These are phyloP conservation scores for Phytophthora macrochlamydospora DNA, from an alignment of 352 stramenopile species.

Conservation along the genomic window DNA sequence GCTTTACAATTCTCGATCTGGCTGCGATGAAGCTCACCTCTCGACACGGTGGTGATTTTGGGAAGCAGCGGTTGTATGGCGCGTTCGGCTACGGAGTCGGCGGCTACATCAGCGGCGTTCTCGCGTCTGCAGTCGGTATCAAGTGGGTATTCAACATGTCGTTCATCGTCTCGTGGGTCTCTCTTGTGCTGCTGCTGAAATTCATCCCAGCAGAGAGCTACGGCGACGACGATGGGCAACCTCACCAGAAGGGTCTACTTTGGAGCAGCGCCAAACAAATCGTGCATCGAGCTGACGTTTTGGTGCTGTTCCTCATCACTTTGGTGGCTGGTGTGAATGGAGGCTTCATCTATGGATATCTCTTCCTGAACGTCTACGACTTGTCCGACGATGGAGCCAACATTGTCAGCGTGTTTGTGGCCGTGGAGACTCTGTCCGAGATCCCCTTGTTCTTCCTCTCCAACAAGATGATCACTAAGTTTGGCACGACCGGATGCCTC, in stretches of 20 bases:
- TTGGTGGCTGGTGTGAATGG: conserved; percentile 56
- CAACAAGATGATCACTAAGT: conserved; percentile 46
- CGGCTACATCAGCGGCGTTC: conserved; percentile 48
- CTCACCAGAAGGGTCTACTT: conserved; percentile 22
- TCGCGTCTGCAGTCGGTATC: conserved; percentile 47
- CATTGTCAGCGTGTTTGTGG: conserved; percentile 60
- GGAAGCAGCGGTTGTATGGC: conserved; percentile 62
- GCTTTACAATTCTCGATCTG: conserved; percentile 53
- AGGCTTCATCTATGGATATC: conserved; percentile 58
- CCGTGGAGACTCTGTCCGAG: conserved; percentile 61
- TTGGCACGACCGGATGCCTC: conserved; percentile 50
- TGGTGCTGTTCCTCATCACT: conserved; percentile 50
- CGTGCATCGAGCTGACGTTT: conserved; percentile 25
- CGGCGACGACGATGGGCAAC: conserved; percentile 13
- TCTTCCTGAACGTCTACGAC: conserved; percentile 63
- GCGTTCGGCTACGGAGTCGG: conserved; percentile 55
- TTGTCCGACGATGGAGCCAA: conserved; percentile 42
- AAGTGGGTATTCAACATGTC: conserved; percentile 56
- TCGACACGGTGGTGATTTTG: conserved; percentile 54
- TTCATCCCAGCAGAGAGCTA: conserved; percentile 39
- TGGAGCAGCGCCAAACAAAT: conserved; percentile 41
- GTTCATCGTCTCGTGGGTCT: conserved; percentile 41
- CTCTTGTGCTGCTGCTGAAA: conserved; percentile 40
- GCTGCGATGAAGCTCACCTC: conserved; percentile 51
- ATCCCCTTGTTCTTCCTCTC: conserved; percentile 64